These are phyloP conservation scores for Lactarius trivialis DNA, from an alignment of 768 basidiomycete genomes.

Conservation along the genomic window DNA sequence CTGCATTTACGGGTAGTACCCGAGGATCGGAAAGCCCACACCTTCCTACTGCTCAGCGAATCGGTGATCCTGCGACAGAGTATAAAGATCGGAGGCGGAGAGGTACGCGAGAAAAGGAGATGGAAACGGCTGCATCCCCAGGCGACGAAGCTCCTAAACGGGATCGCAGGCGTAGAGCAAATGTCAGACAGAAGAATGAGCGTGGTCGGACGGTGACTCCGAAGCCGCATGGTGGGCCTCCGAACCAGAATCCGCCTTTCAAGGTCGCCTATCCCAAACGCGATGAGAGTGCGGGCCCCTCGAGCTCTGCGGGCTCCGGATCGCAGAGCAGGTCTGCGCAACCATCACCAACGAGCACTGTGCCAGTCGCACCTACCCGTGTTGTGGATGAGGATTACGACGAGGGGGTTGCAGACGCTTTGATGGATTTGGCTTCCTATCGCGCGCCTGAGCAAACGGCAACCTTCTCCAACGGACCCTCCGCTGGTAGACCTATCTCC, in stretches of 20 bases:
- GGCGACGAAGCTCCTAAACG: conserved; percentile 44
- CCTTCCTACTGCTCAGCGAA: conserved; percentile 26
- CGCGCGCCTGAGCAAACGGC: conserved; percentile 24
- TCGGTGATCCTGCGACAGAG: conserved; percentile 36
- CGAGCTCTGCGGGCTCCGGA: conserved; percentile 55
- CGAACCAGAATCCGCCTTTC: conserved; percentile 23
- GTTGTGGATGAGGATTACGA: conserved; percentile 91
- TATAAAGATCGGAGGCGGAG: conserved; percentile 41
- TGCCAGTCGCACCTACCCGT: conserved; percentile 55
- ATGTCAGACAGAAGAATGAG: conserved; percentile 39
- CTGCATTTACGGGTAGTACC: conserved; percentile 28
- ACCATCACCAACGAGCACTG: conserved; percentile 61
- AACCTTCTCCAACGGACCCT: conserved; percentile 20
- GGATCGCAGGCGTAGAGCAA: conserved; percentile 46
- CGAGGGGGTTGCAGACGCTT: conserved; percentile 79
- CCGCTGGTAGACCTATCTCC: conserved; percentile 15
- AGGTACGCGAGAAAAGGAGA: conserved; percentile 21
- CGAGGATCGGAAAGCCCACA: conserved; percentile 58
- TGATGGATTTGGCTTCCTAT: conserved; percentile 54
- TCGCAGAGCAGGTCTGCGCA: conserved; percentile 54
- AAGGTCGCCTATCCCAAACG: conserved; percentile 29
- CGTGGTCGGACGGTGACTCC: conserved; percentile 41
- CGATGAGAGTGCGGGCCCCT: conserved; percentile 51
- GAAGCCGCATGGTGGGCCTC: conserved; percentile 30
- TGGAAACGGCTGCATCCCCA: conserved; percentile 15